Evolutionary conservation across 768 basidiomycete species (phyloP), one percentile per base, ranked within the genome.

Genomic region (Lactarius vividus): DNA sequence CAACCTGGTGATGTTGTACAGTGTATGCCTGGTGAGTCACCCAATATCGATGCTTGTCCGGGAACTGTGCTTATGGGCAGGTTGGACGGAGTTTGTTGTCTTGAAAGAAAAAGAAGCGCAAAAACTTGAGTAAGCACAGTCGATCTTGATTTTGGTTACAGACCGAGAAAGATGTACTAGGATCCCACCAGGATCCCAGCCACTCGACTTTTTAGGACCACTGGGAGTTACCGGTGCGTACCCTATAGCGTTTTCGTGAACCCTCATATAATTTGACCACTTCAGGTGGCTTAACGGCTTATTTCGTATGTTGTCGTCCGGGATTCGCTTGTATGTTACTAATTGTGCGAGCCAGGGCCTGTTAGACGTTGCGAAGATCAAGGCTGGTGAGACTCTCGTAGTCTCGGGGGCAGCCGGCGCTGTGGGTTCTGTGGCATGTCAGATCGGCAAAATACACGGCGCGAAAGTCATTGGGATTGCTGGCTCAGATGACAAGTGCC

Each of bases 391-490:
- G 66, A 91, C 84, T 0, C 84, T 96, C 57, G 83, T 98, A 29
- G 89, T 89, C 16, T 92, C 92, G 1, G 96, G 94, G 26, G 96
- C 96, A 2, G 96, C 96, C 11, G 96, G 95, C 10, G 88, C 94
- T 1, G 91, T 92, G 13, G 93, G 94, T n/a, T 84, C 87, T 11
- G 75, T 92, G 63, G 91, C 81, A 15, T 94, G 93, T 76, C 94
- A 95, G 70, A 81, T 95, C 23, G 94, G 90, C 57, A 93, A 92
- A 75, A 80, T 84, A 33, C 78, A 81, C 13, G 93, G 89, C 63
- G 91, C 91, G 57, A 88, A 84, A 62, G 95, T 98, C 56, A 86
- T 92, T 66, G 96, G 87, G 13, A 91, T 97, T 71, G 94, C 94
- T 0, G 95, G 96, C 29, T 85, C 86, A 0, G 73, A 80, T 6